A percentile compares a stretch with the other conserved stretches of the same genome.
Evolutionary conservation across 495 filamentous ascomycete genomes (phyloP).

Genomic region (Eremomyces bilateralis): DNA sequence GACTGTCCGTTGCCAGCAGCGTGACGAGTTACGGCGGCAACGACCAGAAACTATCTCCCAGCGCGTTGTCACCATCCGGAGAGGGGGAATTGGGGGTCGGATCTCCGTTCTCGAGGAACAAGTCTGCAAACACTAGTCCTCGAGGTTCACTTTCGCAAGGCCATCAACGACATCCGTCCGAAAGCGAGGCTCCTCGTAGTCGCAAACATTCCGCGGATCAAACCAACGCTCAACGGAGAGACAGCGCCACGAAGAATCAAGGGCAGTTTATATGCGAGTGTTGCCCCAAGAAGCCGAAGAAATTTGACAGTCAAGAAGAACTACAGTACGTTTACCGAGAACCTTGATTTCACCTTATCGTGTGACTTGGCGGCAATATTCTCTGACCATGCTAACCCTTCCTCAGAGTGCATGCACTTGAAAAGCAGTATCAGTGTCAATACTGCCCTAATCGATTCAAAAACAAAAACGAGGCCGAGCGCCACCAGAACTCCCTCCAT

Average conservation of each 20-base stretch:
- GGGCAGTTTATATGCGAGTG: constrained; percentile 72
- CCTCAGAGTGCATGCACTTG: constrained; percentile 41
- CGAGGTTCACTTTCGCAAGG: constrained; percentile 15
- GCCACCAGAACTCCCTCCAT: constrained; percentile 93
- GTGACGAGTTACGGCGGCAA: constrained; percentile 51
- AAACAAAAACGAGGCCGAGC: constrained; percentile 97
- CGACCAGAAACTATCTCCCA: constrained; percentile 51
- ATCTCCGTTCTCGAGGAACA: constrained; percentile 37
- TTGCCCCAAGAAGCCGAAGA: constrained; percentile 96
- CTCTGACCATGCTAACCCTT: neutral
- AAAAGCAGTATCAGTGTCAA: constrained; percentile 87
- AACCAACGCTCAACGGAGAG: constrained; percentile 13
- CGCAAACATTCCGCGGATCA: constrained; percentile 25
- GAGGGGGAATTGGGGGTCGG: constrained; percentile 28
- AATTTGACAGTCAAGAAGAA: constrained; percentile 74
- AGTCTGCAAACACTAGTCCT: constrained; percentile 39
- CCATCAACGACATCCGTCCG: constrained; percentile 17
- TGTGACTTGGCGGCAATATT: neutral
- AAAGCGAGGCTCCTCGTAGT: constrained; percentile 11
- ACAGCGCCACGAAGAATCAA: constrained; percentile 19
- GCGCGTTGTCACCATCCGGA: constrained; percentile 42
- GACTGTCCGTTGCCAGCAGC: constrained; percentile 45
- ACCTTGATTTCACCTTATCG: constrained; percentile 5
- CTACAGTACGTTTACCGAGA: constrained; percentile 42
- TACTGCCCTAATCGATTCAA: constrained; percentile 95